These are phyloP conservation scores for Colletotrichum plurivorum DNA, from an alignment of 2,329 filamentous ascomycete species.

Conservation along the genomic window DNA sequence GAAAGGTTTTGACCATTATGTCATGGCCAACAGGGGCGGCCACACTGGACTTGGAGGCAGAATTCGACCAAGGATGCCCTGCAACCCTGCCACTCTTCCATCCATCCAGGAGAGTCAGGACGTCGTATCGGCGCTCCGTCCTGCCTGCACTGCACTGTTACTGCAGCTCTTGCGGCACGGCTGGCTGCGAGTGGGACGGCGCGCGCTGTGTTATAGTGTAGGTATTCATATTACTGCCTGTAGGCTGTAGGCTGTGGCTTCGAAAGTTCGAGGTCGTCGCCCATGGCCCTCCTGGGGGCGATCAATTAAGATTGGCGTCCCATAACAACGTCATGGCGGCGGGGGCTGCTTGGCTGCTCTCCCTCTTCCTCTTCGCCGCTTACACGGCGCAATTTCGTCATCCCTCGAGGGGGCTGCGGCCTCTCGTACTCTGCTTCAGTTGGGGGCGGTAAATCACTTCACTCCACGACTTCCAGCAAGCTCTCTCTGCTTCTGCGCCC, in stretches of 20 bases:
- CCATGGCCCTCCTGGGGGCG: constrained; percentile 23
- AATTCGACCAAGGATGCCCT: constrained; percentile 12
- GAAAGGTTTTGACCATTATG: constrained; percentile 30
- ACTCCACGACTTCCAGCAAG: neutral
- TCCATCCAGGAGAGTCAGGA: constrained; percentile 26
- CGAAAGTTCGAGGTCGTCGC: constrained; percentile 11
- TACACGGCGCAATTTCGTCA: constrained; percentile 27
- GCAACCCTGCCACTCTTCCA: constrained; percentile 11
- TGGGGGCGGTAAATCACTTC: constrained; percentile 4
- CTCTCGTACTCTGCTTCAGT: constrained; percentile 1
- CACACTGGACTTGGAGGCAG: neutral
- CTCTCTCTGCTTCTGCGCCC: neutral
- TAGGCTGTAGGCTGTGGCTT: too few relatives aligned
- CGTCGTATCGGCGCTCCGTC: constrained; percentile 14
- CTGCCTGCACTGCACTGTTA: constrained; percentile 9
- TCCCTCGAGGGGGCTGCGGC: constrained; percentile 8
- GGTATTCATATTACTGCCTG: too few relatives aligned
- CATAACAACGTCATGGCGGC: constrained; percentile 35
- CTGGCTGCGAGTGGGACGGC: too few relatives aligned
- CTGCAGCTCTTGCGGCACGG: neutral
- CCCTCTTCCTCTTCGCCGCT: constrained; percentile 15
- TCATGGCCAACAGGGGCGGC: constrained; percentile 28
- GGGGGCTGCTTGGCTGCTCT: neutral
- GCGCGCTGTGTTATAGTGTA: too few relatives aligned
- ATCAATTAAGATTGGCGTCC: constrained; percentile 38